Conservation (phyloP, 805 yeast species). For the Torulaspora delbrueckii region DNA sequence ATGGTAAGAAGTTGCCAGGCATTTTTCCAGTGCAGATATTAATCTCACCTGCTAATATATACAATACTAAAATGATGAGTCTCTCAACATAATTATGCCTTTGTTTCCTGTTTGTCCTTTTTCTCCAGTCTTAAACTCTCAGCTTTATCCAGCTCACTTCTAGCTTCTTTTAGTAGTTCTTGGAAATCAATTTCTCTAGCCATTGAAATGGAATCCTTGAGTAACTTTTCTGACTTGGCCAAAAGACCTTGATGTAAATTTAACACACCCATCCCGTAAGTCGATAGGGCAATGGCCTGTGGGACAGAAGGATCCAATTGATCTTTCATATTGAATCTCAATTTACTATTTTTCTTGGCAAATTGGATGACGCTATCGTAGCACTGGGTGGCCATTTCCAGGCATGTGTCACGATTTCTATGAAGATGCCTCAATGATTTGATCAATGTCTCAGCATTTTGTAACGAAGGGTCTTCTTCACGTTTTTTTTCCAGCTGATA, state of each 20-base stretch:
- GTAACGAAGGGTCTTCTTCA: slow-evolving; percentile 18
- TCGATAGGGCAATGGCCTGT: slow-evolving; percentile 72
- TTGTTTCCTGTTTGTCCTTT: background rate
- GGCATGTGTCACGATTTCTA: slow-evolving; percentile 30
- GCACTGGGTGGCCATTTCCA: slow-evolving; percentile 37
- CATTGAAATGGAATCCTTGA: slow-evolving; percentile 65
- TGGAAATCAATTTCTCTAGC: slow-evolving; percentile 63
- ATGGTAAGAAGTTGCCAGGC: background rate
- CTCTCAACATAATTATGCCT: background rate
- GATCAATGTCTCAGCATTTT: slow-evolving; percentile 25
- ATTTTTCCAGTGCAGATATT: background rate
- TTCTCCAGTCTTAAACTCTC: slow-evolving; percentile 14
- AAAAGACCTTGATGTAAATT: slow-evolving; percentile 55
- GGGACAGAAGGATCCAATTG: slow-evolving; percentile 43
- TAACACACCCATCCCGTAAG: slow-evolving; percentile 82
- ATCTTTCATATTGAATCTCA: slow-evolving; percentile 32
- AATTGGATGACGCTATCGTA: slow-evolving; percentile 42
- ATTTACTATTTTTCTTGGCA: slow-evolving; percentile 35
- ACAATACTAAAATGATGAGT: background rate
- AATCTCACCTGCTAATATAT: background rate
- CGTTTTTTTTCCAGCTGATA: slow-evolving; percentile 29
- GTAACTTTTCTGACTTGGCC: slow-evolving; percentile 52
- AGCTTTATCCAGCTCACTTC: slow-evolving; percentile 54
- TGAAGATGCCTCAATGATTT: slow-evolving; percentile 24
- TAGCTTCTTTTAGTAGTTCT: slow-evolving; percentile 59